phyloP scores from a whole-genome alignment of 2,329 filamentous ascomycete genomes.

The Botryosphaeria agaves region DNA sequence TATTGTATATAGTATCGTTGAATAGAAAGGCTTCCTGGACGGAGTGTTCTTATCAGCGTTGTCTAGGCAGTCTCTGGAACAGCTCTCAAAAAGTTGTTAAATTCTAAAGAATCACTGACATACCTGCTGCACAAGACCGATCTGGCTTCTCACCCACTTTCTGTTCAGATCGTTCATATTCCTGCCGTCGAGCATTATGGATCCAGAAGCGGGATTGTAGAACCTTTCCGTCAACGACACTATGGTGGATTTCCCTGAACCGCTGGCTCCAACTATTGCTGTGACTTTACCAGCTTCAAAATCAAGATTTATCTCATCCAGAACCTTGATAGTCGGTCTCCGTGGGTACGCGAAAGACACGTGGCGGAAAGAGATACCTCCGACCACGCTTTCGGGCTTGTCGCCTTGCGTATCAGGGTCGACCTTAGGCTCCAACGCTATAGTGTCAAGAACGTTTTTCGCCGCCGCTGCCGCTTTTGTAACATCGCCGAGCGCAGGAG shows the following conservation, averaged over 20 bases:
- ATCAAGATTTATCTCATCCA: conserved; percentile 18
- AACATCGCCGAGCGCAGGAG: not conserved
- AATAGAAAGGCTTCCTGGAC: conserved; percentile 28
- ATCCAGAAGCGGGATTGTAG: conserved; percentile 19
- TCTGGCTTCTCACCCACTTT: conserved; percentile 1
- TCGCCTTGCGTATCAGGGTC: conserved; percentile 15
- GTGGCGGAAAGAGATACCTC: conserved; percentile 16
- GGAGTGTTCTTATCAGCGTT: too few relatives aligned
- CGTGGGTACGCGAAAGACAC: conserved; percentile 25
- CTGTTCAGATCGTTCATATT: conserved; percentile 19
- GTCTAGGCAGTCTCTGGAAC: too few relatives aligned
- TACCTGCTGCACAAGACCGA: conserved; percentile 2
- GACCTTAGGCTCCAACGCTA: conserved; percentile 13
- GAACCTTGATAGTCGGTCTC: conserved; percentile 19
- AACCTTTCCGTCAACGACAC: conserved; percentile 16
- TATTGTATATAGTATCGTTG: conserved; percentile 24
- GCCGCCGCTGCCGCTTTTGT: not conserved
- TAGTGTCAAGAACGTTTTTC: conserved; percentile 2
- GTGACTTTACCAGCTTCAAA: conserved; percentile 21
- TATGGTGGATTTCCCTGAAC: conserved; percentile 24
- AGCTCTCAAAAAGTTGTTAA: not conserved
- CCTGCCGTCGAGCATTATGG: conserved; percentile 19
- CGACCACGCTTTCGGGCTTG: conserved; percentile 4
- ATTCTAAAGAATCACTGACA: too few relatives aligned
- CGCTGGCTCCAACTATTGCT: conserved; percentile 25